Evolutionary conservation across 1,284 basidiomycete species (phyloP).

Genomic region (Paramarasmius palmivorus): DNA sequence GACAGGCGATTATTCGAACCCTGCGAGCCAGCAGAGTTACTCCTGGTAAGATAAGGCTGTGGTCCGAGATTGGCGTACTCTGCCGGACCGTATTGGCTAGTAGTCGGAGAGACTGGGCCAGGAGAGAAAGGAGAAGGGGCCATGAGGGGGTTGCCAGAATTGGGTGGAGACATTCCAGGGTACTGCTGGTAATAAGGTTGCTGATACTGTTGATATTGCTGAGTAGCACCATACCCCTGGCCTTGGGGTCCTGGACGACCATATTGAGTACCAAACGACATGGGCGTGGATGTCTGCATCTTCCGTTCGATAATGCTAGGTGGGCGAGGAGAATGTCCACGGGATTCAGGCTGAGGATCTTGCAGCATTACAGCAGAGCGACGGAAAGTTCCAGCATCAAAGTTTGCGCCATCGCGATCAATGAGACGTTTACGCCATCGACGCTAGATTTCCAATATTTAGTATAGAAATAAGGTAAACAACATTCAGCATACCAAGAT

Average conservation of each 20-base stretch:
- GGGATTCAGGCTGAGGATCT: conserved; percentile 44
- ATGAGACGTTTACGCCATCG: conserved; percentile 39
- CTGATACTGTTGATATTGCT: conserved; percentile 18
- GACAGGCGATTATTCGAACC: background rate
- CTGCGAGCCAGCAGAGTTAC: no score
- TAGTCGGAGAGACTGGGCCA: conserved; percentile 23
- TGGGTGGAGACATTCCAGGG: conserved; percentile 2
- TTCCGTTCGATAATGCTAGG: conserved; percentile 60
- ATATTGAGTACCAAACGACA: conserved; percentile 38
- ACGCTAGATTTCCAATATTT: conserved; percentile 33
- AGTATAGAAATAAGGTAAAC: no score
- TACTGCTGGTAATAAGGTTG: conserved; percentile 7
- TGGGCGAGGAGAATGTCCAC: conserved; percentile 41
- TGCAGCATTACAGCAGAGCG: conserved; percentile 60
- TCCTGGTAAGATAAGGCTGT: no score
- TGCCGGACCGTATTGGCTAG: background rate
- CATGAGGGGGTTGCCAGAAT: conserved; percentile 13
- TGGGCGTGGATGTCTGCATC: background rate
- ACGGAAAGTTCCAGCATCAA: conserved; percentile 57
- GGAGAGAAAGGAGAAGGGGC: background rate
- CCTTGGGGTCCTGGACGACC: conserved; percentile 23
- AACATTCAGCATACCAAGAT: conserved; percentile 56
- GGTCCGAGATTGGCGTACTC: no score
- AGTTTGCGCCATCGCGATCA: conserved; percentile 33
- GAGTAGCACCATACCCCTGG: conserved; percentile 19